These are phyloP conservation scores for Coniophora puteana DNA, from an alignment of 1,284 basidiomycete species.

Conservation along the genomic window DNA sequence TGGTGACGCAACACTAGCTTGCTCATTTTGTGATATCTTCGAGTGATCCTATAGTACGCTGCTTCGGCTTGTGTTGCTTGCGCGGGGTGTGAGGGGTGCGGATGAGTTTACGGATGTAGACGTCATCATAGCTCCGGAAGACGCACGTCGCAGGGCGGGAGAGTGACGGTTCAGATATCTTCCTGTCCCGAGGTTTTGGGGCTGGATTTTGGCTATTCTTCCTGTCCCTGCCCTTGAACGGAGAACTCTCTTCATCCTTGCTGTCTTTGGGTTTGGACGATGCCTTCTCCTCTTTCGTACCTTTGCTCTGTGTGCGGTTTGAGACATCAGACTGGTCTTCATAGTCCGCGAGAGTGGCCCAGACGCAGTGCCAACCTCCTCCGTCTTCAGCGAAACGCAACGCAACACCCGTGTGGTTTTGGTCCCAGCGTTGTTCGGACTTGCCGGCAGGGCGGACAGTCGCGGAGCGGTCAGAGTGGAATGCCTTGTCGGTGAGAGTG, in stretches of 20 bases:
- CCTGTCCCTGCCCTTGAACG: too few relatives aligned
- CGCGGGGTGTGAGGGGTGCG: slow-evolving; percentile 37
- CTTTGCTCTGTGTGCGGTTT: too few relatives aligned
- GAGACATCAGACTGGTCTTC: slow-evolving; percentile 32
- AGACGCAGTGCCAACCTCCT: slow-evolving; percentile 60
- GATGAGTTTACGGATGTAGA: slow-evolving; percentile 41
- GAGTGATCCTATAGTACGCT: too few relatives aligned
- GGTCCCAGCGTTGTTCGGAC: slow-evolving; percentile 44
- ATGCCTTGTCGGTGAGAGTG: slow-evolving; percentile 55
- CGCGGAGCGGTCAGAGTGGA: slow-evolving; percentile 30
- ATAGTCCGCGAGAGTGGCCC: slow-evolving; percentile 54
- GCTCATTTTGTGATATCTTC: too few relatives aligned
- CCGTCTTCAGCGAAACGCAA: slow-evolving; percentile 40
- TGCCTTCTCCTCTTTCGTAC: too few relatives aligned
- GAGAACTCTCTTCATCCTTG: too few relatives aligned
- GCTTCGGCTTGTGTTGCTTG: too few relatives aligned
- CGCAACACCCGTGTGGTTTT: slow-evolving; percentile 49
- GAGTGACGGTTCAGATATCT: too few relatives aligned
- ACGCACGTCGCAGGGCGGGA: slow-evolving; percentile 33
- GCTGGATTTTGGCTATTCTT: too few relatives aligned
- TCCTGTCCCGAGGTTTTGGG: too few relatives aligned
- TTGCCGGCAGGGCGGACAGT: slow-evolving; percentile 12
- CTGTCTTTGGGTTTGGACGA: too few relatives aligned
- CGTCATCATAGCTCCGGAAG: slow-evolving; percentile 61
- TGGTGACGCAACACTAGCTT: too few relatives aligned